Evolutionary conservation across 23 red algal species (phyloP).

Genomic region (Porphyridium purpureum): DNA sequence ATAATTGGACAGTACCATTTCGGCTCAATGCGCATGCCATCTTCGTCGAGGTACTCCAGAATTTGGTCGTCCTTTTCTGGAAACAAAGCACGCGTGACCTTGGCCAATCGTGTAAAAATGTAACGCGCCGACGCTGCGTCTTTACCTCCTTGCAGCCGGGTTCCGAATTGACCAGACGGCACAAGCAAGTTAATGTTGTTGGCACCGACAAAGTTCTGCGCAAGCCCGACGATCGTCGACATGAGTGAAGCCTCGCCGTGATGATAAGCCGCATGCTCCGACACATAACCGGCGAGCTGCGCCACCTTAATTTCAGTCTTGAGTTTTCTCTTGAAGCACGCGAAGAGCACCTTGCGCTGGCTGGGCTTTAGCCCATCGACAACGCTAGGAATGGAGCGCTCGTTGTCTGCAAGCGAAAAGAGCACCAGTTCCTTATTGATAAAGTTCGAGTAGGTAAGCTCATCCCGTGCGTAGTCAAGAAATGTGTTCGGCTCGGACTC

Average conservation of each 20-base stretch:
- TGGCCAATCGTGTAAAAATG: constrained; percentile 86
- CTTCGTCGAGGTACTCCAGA: constrained; percentile 65
- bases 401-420: constrained; percentile 83
- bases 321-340: constrained; percentile 69
- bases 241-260: constrained; percentile 87
- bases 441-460: constrained; percentile 71
- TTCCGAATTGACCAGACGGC: constrained; percentile 94
- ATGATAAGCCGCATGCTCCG: constrained; percentile 92
- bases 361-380: constrained; percentile 92
- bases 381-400: constrained; percentile 77
- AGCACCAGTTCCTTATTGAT: constrained; percentile 91
- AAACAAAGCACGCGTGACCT: constrained; percentile 58
- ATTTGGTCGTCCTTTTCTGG: constrained; percentile 69
- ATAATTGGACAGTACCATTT: constrained; percentile 75
- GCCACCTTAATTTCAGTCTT: constrained; percentile 83
- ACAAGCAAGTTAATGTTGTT: constrained; percentile 80
- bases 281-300: constrained; percentile 88
- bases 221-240: constrained; percentile 74
- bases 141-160: constrained; percentile 79
- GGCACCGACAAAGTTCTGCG: constrained; percentile 86
- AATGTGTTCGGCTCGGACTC: constrained; percentile 47
- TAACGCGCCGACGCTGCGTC: constrained; percentile 90
- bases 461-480: constrained; percentile 52
- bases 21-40: constrained; percentile 70
- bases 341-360: constrained; percentile 93